A percentile compares a stretch with the other conserved stretches of the same genome.
Conservation (phyloP, 2,329 filamentous ascomycete species). For the Colletotrichum sp. region DNA sequence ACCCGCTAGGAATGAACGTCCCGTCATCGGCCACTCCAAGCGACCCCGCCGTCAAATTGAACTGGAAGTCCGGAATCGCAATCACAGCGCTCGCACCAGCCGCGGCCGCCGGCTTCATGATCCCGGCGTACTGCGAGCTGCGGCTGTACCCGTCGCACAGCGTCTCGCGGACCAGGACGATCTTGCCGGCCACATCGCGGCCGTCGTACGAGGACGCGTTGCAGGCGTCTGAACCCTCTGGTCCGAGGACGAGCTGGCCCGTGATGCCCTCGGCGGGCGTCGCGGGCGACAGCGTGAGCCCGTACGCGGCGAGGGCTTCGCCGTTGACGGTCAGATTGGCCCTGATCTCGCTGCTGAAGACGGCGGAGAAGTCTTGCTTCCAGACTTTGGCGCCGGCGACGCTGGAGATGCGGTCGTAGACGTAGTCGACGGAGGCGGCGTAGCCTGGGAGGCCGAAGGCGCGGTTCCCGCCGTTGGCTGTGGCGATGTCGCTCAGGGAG, state of each 20-base stretch:
- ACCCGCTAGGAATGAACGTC: constrained; percentile 30
- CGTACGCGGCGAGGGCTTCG: constrained; percentile 28
- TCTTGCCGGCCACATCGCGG: constrained; percentile 31
- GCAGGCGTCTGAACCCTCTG: constrained; percentile 29
- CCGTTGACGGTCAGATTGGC: constrained; percentile 24
- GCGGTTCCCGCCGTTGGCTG: constrained; percentile 33
- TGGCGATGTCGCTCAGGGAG: constrained; percentile 32
- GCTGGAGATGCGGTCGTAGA: constrained; percentile 30
- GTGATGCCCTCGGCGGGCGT: constrained; percentile 33
- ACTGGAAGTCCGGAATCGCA: constrained; percentile 32
- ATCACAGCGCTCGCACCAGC: constrained; percentile 34
- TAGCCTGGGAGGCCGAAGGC: constrained; percentile 35
- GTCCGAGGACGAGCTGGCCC: constrained; percentile 27
- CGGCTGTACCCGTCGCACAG: constrained; percentile 25
- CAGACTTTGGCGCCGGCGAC: constrained; percentile 30
- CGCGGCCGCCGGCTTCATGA: constrained; percentile 30
- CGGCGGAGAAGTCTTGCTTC: constrained; percentile 33
- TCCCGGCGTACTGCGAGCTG: constrained; percentile 29
- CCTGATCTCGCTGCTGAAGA: constrained; percentile 26
- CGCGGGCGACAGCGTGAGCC: constrained; percentile 33
- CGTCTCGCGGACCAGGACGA: constrained; percentile 35
- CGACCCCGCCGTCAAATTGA: constrained; percentile 33
- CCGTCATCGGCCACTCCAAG: constrained; percentile 30
- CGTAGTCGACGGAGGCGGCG: constrained; percentile 37
- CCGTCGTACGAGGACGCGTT: constrained; percentile 28